phyloP scores from a whole-genome alignment of 371 early-diverging fungal genomes.

The Mucor ambiguus region DNA sequence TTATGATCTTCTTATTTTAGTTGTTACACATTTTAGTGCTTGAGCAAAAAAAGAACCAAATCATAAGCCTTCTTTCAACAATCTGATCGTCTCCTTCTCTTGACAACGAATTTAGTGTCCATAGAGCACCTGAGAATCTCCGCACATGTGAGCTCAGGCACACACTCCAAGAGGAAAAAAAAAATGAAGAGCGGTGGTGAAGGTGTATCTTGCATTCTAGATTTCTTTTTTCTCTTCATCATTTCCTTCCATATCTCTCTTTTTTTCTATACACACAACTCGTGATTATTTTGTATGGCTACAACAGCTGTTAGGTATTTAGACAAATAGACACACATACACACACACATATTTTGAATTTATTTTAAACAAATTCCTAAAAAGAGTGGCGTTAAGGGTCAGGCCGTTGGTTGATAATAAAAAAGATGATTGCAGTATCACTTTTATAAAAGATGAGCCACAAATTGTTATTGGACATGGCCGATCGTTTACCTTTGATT shows the following conservation, averaged over 20 bases:
- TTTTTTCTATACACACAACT: constrained; percentile 3
- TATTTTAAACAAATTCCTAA: constrained; percentile 1
- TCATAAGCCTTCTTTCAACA: neutral
- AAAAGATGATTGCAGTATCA: constrained; percentile 59
- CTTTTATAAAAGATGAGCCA: constrained; percentile 51
- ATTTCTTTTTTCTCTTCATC: neutral
- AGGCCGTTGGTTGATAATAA: constrained; percentile 59
- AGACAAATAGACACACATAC: neutral
- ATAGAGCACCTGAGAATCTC: constrained; percentile 2
- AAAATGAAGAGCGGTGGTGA: neutral
- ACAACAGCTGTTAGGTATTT: constrained; percentile 27
- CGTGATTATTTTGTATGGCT: constrained; percentile 21
- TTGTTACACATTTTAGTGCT: constrained; percentile 6
- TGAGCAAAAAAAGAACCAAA: neutral
- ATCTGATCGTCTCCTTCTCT: neutral
- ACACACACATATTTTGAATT: neutral
- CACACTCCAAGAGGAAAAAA: no score
- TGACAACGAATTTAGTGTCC: neutral
- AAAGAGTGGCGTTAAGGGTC: constrained; percentile 68
- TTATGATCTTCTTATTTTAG: neutral
- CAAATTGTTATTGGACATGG: constrained; percentile 50
- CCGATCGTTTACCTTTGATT: constrained; percentile 77
- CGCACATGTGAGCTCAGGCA: constrained; percentile 1
- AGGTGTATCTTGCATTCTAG: neutral
- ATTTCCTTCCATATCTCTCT: constrained; percentile 4